Conservation (phyloP, 208 protist genomes). For the Leishmania amazonensis region DNA sequence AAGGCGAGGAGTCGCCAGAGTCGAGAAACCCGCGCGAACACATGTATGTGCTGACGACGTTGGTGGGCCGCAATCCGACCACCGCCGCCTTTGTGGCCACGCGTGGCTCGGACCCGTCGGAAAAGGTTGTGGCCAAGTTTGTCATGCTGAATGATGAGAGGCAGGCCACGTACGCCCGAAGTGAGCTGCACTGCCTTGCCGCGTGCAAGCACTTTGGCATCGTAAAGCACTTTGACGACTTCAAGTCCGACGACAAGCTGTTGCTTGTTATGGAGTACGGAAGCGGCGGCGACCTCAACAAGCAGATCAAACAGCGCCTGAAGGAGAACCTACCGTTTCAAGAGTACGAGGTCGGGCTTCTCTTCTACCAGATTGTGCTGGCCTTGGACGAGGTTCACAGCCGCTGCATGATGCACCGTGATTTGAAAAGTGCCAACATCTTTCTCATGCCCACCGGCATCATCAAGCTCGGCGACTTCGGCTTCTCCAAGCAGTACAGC, state of each 20-base stretch:
- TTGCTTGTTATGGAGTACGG: conserved; percentile 91
- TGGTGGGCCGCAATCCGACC: conserved; percentile 85
- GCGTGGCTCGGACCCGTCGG: conserved; percentile 59
- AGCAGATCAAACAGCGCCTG: conserved; percentile 84
- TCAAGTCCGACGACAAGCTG: conserved; percentile 78
- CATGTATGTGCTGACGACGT: conserved; percentile 79
- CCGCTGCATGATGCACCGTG: conserved; percentile 88
- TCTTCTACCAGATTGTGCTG: conserved; percentile 88
- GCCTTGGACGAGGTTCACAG: conserved; percentile 88
- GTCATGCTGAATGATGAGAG: conserved; percentile 86
- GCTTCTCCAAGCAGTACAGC: conserved; percentile 83
- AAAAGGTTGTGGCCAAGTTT: conserved; percentile 88
- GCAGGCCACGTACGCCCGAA: conserved; percentile 81
- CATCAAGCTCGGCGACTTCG: conserved; percentile 93
- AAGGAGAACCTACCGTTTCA: conserved; percentile 76
- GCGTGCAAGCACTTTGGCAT: conserved; percentile 90
- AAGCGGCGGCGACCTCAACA: conserved; percentile 87
- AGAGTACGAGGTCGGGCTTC: conserved; percentile 82
- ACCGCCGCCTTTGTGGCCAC: conserved; percentile 84
- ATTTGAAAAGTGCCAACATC: conserved; percentile 92
- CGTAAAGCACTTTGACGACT: conserved; percentile 88
- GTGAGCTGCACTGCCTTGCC: conserved; percentile 86
- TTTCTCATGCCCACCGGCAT: conserved; percentile 86
- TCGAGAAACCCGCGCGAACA: conserved; percentile 69
- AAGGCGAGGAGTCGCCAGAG: conserved; percentile 76